A percentile compares a stretch with the other conserved stretches of the same genome.
These are phyloP conservation scores for Lachancea meyersii DNA, from an alignment of 805 yeast genomes.

Conservation along the genomic window DNA sequence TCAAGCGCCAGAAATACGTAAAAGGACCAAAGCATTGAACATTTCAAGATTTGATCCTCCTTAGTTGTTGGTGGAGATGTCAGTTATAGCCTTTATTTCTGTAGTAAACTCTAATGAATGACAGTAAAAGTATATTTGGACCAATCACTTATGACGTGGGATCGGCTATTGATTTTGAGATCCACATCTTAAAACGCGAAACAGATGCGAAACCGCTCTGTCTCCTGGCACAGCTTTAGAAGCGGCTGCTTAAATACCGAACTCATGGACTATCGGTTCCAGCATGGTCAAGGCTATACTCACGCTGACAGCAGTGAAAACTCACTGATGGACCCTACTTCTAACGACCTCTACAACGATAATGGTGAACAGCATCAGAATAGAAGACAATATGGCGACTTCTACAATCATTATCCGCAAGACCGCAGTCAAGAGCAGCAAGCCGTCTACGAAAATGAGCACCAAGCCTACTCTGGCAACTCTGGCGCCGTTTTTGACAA, in stretches of 20 bases:
- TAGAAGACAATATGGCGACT: constrained; percentile 15
- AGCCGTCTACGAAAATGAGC: background rate
- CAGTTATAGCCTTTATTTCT: no score
- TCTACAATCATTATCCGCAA: constrained; percentile 17
- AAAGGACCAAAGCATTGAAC: no score
- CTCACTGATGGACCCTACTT: background rate
- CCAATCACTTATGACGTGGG: background rate
- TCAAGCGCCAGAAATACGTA: background rate
- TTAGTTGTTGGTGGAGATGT: no score
- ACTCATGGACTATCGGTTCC: constrained; percentile 2
- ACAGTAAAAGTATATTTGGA: background rate
- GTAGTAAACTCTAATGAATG: background rate
- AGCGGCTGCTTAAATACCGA: background rate
- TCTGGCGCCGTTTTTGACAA: background rate
- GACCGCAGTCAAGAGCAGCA: background rate
- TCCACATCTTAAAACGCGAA: constrained; percentile 1
- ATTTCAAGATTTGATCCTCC: no score
- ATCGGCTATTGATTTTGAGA: background rate
- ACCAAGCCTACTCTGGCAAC: background rate
- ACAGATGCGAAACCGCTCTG: background rate
- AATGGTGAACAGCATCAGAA: constrained; percentile 1
- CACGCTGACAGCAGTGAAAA: constrained; percentile 1
- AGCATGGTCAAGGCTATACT: background rate
- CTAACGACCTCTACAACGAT: background rate
- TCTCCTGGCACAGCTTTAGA: background rate